Evolutionary conservation across 768 basidiomycete genomes (phyloP).

Genomic region (Fomitopsis serialis): DNA sequence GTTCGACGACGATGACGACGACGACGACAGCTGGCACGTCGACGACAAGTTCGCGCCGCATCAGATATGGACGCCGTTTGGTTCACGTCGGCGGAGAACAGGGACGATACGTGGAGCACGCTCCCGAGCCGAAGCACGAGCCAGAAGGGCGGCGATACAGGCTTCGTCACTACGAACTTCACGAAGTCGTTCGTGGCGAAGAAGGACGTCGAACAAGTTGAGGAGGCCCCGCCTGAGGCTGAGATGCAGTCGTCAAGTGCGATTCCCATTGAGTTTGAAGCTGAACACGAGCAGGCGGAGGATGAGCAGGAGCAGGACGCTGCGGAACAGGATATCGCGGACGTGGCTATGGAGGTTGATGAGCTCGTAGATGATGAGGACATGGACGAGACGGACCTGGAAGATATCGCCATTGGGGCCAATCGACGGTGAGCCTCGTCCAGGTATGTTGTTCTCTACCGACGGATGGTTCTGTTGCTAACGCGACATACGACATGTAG

Average conservation of each 20-base stretch:
- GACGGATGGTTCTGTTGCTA: constrained; percentile 4
- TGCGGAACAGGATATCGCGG: constrained; percentile 23
- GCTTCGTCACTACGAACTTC: constrained; percentile 6
- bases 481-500: neutral
- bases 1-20: constrained; percentile 21
- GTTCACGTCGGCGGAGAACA: constrained; percentile 25
- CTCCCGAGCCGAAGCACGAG: constrained; percentile 41
- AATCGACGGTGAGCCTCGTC: constrained; percentile 32
- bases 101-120: constrained; percentile 76
- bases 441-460: constrained; percentile 9
- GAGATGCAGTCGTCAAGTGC: constrained; percentile 9
- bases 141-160: constrained; percentile 21
- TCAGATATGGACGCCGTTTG: constrained; percentile 58
- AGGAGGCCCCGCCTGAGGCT: constrained; percentile 24
- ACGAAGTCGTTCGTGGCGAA: constrained; percentile 6
- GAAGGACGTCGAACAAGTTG: constrained; percentile 9
- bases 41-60: constrained; percentile 56
- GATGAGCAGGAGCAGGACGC: constrained; percentile 3
- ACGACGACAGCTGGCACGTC: constrained; percentile 72
- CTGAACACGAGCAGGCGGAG: constrained; percentile 7
- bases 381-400: constrained; percentile 30
- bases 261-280: constrained; percentile 1
- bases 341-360: constrained; percentile 34
- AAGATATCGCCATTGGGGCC: constrained; percentile 37
- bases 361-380: constrained; percentile 28